Evolutionary conservation across 768 basidiomycete genomes (phyloP).

Genomic region (Tulasnella sp.): DNA sequence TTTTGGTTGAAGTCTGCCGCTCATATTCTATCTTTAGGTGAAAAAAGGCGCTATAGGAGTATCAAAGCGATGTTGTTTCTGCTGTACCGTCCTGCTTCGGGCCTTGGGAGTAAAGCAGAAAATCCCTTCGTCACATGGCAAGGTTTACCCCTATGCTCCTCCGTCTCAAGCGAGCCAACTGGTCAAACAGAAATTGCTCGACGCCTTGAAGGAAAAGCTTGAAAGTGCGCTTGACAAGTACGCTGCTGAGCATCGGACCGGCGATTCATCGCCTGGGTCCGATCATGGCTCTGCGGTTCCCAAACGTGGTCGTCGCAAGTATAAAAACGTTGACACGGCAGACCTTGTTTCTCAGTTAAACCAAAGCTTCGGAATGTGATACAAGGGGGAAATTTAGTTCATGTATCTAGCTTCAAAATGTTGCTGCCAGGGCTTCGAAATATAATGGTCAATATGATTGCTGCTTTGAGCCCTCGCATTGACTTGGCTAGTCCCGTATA

Average conservation of each 20-base stretch:
- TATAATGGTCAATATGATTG: no score
- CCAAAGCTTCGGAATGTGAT: not conserved
- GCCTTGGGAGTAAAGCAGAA: not conserved
- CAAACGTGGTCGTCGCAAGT: not conserved
- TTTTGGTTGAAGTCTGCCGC: not conserved
- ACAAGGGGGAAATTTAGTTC: no score
- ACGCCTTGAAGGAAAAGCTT: not conserved
- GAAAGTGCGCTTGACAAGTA: not conserved
- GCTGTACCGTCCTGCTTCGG: not conserved
- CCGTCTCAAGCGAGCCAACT: not conserved
- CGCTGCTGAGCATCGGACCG: not conserved
- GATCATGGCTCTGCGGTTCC: not conserved
- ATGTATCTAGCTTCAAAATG: no score
- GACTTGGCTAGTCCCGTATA: no score
- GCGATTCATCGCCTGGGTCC: not conserved
- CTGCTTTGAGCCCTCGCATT: no score
- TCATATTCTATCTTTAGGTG: not conserved
- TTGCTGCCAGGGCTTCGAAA: no score
- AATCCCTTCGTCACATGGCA: not conserved
- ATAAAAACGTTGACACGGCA: not conserved
- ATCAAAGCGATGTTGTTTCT: constrained; percentile 14
- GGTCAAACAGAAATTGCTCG: not conserved
- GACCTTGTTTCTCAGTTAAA: not conserved
- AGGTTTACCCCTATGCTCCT: constrained; percentile 12
- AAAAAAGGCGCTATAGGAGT: not conserved